phyloP scores from a whole-genome alignment of 225 moss, liverwort and hornwort genomes.

The Anthoceros angustus region DNA sequence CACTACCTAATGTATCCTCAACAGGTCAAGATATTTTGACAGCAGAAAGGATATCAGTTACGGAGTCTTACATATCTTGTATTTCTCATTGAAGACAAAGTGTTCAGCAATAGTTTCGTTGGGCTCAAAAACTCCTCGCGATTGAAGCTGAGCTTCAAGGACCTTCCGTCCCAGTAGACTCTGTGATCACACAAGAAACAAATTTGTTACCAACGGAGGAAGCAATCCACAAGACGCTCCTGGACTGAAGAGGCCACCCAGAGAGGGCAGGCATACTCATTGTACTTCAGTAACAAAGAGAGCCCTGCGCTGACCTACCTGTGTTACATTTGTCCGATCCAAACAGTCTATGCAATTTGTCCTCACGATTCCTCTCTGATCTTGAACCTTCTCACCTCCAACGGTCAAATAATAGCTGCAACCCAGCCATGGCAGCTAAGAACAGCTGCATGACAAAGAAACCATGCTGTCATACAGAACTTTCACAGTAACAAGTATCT shows the following conservation, averaged over 20 bases:
- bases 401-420: slow-evolving; percentile 50
- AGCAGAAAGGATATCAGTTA: not conserved
- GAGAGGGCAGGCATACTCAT: not conserved
- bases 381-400: slow-evolving; percentile 39
- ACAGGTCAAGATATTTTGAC: no score
- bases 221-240: not conserved
- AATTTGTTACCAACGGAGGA: not conserved
- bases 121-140: slow-evolving; percentile 49
- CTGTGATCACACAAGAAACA: slow-evolving; percentile 20
- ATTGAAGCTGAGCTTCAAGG: slow-evolving; percentile 61
- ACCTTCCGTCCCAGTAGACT: slow-evolving; percentile 77
- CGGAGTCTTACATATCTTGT: slow-evolving; percentile 51
- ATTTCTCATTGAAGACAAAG: slow-evolving; percentile 55
- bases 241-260: slow-evolving; percentile 4
- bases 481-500: not conserved
- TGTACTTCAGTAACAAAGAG: slow-evolving; percentile 2
- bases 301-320: slow-evolving; percentile 22
- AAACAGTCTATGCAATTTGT: slow-evolving; percentile 97
- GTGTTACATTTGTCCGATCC: slow-evolving; percentile 97
- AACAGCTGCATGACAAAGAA: not conserved
- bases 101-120: slow-evolving; percentile 38
- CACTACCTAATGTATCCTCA: no score
- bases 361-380: slow-evolving; percentile 71
- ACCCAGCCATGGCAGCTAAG: slow-evolving; percentile 5
- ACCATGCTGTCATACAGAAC: not conserved